These are phyloP conservation scores for Diaporthe caulivora DNA, from an alignment of 2,329 filamentous ascomycete species.

Conservation along the genomic window DNA sequence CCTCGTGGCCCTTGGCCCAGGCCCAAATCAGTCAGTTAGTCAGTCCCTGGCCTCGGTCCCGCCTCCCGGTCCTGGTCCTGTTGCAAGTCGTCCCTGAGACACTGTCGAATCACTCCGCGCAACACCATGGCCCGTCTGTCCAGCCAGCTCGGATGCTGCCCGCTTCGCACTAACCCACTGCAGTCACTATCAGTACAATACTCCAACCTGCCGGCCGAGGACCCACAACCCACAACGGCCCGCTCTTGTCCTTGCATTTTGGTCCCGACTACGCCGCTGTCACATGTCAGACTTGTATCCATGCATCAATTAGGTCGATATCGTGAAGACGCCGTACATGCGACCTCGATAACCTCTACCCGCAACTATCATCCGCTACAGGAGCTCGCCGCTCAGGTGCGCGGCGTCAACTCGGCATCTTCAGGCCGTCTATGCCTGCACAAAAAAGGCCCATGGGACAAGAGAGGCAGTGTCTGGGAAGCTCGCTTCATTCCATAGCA, in stretches of 20 bases:
- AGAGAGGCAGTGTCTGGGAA: background rate
- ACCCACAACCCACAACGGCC: background rate
- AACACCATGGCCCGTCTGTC: conserved; percentile 26
- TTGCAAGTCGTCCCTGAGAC: conserved; percentile 32
- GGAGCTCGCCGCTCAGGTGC: background rate
- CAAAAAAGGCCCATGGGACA: too few relatives aligned
- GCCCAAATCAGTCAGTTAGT: background rate
- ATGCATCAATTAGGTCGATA: background rate
- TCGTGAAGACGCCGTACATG: background rate
- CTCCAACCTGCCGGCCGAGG: background rate
- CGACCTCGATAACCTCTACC: background rate
- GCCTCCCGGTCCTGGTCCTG: conserved; percentile 12
- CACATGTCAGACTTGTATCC: background rate
- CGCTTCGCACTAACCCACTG: background rate
- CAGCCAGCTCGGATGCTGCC: background rate
- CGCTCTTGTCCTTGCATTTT: background rate
- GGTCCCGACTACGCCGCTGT: background rate
- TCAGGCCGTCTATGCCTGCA: background rate
- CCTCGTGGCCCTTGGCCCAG: background rate
- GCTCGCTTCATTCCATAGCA: background rate
- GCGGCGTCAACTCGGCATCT: background rate
- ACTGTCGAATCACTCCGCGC: conserved; percentile 26
- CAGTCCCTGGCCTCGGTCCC: conserved; percentile 6
- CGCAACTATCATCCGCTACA: too few relatives aligned
- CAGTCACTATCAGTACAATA: background rate